Evolutionary conservation across 495 filamentous ascomycete genomes (phyloP), one percentile per base, ranked within the genome.

Genomic region (Xylaria venustula): DNA sequence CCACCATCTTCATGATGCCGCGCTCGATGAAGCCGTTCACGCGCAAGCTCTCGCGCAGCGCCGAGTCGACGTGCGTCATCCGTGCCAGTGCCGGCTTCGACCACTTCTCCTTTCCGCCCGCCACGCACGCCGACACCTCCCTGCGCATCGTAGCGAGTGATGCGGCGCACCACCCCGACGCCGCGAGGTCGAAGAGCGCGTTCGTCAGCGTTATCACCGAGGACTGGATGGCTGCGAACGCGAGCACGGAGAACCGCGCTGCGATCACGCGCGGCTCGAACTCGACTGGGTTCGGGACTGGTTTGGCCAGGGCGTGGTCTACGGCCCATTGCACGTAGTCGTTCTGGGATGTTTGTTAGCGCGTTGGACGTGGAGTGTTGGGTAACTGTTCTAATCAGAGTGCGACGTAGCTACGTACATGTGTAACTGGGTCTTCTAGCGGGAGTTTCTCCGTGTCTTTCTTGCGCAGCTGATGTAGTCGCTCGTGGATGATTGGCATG

Each of bases 161-260:
- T 3, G 36, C 54, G 42, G 22, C 58, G 67, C 59, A 67, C 53
- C 48, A 66, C 6, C 54, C 71, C 30, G 64, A 69, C 7, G 71
- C 51, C 1, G 71, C 63, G 11, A 73, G 36, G 64, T 77, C 75
- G 41, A 75, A 61, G 42, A 78, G 26, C 50, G 71, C 61, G 63
- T 75, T 79, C 5, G 76, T 79, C 7, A 77, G 71, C 19, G 71
- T 75, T 37, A 82, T 75, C 49, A 70, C 72, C 12, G 75, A 76
- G 4, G 80, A 80, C 50, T 83, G 78, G 58, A 81, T 78, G 2
- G 75, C 71, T 1, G 72, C 77, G 50, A 82, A 80, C 53, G 77
- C 73, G 12, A 76, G 56, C 7, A 67, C 63, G 30, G 74, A 70
- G 9, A 83, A 65, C 0, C 79, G 74, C 7, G 65, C 56, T 5